Evolutionary conservation across 2,329 filamentous ascomycete species (phyloP).

Genomic region (Botrytis hyacinthi): DNA sequence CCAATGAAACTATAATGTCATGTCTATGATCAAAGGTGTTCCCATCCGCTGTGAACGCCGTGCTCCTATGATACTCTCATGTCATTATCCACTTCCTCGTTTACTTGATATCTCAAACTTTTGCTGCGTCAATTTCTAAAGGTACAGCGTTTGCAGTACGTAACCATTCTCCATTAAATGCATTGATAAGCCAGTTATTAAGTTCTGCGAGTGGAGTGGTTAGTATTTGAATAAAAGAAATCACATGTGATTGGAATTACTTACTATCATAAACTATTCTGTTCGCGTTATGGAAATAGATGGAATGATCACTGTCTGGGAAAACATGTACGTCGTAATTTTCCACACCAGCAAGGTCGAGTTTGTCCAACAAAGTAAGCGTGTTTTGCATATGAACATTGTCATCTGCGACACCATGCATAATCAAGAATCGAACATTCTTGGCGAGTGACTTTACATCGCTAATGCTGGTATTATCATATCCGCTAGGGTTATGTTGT

Average conservation of each 20-base stretch:
- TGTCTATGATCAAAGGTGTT: not conserved
- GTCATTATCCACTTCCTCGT: not conserved
- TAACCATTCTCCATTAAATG: constrained; percentile 95
- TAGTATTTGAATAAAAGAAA: constrained; percentile 36
- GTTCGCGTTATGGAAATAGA: constrained; percentile 92
- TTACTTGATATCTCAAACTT: constrained; percentile 1
- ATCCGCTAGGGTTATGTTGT: constrained; percentile 75
- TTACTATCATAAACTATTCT: constrained; percentile 88
- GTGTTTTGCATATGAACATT: constrained; percentile 98
- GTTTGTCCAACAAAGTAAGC: constrained; percentile 77
- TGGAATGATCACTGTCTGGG: constrained; percentile 92
- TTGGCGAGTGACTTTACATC: constrained; percentile 70
- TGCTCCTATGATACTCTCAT: constrained; percentile 12
- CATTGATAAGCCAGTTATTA: constrained; percentile 89
- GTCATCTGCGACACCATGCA: constrained; percentile 96
- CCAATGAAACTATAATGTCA: not conserved
- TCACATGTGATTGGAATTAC: constrained; percentile 41
- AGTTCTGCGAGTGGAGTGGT: constrained; percentile 57
- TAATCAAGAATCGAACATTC: constrained; percentile 86
- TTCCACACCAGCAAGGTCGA: constrained; percentile 76
- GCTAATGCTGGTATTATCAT: constrained; percentile 69
- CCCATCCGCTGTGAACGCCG: not conserved
- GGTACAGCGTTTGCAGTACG: constrained; percentile 40
- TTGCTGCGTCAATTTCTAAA: constrained; percentile 32
- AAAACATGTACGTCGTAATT: constrained; percentile 98